Conservation (phyloP, 352 stramenopile species). For the Globisporangium irregulare region DNA sequence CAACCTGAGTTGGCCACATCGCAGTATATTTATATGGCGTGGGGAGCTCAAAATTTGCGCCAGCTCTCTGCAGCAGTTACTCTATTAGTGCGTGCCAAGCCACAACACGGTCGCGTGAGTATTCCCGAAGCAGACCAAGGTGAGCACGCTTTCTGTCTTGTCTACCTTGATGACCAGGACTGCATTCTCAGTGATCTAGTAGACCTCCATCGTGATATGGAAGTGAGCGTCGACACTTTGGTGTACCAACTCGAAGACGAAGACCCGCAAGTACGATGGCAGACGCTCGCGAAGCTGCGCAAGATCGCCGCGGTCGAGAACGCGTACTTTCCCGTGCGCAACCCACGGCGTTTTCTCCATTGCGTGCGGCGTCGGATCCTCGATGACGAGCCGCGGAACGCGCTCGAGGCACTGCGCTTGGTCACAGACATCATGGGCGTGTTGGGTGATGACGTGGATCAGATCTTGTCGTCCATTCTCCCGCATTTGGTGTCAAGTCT, state of each 20-base stretch:
- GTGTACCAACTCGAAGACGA: slow-evolving; percentile 83
- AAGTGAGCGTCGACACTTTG: slow-evolving; percentile 62
- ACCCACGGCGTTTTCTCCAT: slow-evolving; percentile 68
- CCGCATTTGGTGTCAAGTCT: slow-evolving; percentile 60
- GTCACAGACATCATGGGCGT: slow-evolving; percentile 68
- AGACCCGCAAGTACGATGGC: slow-evolving; percentile 43
- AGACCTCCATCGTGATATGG: slow-evolving; percentile 26
- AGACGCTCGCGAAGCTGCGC: slow-evolving; percentile 61
- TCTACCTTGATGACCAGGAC: not conserved
- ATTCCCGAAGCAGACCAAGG: not conserved
- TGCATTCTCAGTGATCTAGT: not conserved
- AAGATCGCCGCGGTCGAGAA: slow-evolving; percentile 63
- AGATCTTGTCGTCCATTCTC: slow-evolving; percentile 65
- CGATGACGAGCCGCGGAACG: slow-evolving; percentile 36
- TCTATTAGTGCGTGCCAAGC: not conserved
- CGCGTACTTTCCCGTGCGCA: slow-evolving; percentile 66
- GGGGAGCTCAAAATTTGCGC: not conserved
- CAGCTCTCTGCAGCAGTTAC: not conserved
- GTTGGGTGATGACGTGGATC: slow-evolving; percentile 57
- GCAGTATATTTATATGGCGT: not conserved
- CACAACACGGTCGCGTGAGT: not conserved
- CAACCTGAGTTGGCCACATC: not conserved
- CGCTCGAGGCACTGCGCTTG: slow-evolving; percentile 51
- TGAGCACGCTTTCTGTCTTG: not conserved
- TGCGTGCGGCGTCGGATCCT: slow-evolving; percentile 57